phyloP scores from a whole-genome alignment of 352 stramenopile species.

The Achlya hypogyna region DNA sequence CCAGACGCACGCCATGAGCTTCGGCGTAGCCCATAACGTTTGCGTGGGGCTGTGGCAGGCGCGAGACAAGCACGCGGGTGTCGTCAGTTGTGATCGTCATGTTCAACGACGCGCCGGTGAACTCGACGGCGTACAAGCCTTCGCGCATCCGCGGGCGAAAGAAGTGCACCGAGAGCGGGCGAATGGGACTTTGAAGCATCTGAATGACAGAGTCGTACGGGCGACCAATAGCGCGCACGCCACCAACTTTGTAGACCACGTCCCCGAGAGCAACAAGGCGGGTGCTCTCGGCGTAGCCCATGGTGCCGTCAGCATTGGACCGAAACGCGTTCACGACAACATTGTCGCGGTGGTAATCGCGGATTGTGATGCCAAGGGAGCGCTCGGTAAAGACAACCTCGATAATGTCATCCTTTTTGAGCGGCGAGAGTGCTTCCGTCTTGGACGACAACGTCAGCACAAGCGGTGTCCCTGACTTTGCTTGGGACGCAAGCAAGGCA shows the following conservation, averaged over 20 bases:
- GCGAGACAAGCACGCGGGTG: constrained; percentile 76
- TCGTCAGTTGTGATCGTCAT: constrained; percentile 84
- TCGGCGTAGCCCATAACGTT: constrained; percentile 81
- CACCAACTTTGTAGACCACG: constrained; percentile 83
- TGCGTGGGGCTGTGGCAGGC: constrained; percentile 66
- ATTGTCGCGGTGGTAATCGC: constrained; percentile 62
- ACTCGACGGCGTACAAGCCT: constrained; percentile 76
- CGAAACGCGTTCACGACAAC: constrained; percentile 83
- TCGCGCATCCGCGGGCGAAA: constrained; percentile 68
- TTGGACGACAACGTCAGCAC: constrained; percentile 76
- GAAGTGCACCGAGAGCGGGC: constrained; percentile 69
- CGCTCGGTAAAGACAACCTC: constrained; percentile 63
- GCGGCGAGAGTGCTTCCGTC: constrained; percentile 67
- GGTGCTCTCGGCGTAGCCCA: constrained; percentile 46
- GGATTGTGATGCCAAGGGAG: constrained; percentile 75
- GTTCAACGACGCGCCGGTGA: constrained; percentile 65
- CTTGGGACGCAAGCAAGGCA: background rate
- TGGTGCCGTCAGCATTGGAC: constrained; percentile 37
- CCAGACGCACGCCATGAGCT: constrained; percentile 67
- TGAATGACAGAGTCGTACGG: constrained; percentile 78
- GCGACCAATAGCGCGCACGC: constrained; percentile 54
- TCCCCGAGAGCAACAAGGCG: constrained; percentile 53
- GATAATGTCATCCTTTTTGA: constrained; percentile 74
- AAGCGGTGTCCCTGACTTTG: constrained; percentile 27
- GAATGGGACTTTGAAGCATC: constrained; percentile 75